A percentile compares a stretch with the other conserved stretches of the same genome.
These are phyloP conservation scores for Aspergillus clavatus DNA, from an alignment of 2,329 filamentous ascomycete species.

Conservation along the genomic window DNA sequence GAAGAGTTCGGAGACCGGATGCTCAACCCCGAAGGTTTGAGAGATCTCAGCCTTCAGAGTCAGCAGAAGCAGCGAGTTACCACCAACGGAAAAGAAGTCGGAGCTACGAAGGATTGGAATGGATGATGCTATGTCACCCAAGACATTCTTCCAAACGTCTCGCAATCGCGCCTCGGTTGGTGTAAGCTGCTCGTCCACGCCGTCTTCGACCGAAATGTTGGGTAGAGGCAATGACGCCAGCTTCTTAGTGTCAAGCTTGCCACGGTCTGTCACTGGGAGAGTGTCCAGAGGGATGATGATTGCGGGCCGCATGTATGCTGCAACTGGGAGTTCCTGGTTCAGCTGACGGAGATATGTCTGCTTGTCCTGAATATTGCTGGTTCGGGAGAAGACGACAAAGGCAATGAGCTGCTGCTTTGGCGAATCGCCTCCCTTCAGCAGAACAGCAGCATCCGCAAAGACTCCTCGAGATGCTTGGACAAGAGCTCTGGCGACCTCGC, in stretches of 20 bases:
- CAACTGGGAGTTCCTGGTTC: conserved; percentile 3
- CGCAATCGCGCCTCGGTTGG: conserved; percentile 4
- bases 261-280: conserved; percentile 2
- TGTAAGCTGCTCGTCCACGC: conserved; percentile 1
- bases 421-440: not conserved
- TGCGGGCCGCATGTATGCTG: conserved; percentile 5
- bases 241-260: conserved; percentile 4
- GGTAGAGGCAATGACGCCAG: conserved; percentile 8
- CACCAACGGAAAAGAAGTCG: conserved; percentile 25
- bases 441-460: conserved; percentile 5
- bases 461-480: conserved; percentile 1
- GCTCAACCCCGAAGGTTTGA: conserved; percentile 24
- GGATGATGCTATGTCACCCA: not conserved
- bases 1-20: conserved; percentile 39
- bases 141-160: conserved; percentile 7
- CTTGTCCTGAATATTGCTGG: conserved; percentile 1
- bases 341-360: conserved; percentile 5
- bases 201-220: conserved; percentile 1
- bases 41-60: conserved; percentile 35
- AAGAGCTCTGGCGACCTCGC: conserved; percentile 5
- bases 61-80: conserved; percentile 26
- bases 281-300: conserved; percentile 3
- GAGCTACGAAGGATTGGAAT: conserved; percentile 1
- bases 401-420: conserved; percentile 3
- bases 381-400: conserved; percentile 5